A percentile compares a stretch with the other conserved stretches of the same genome.
Conservation (phyloP, 1,284 basidiomycete genomes). For the Anthracocystis setariae region DNA sequence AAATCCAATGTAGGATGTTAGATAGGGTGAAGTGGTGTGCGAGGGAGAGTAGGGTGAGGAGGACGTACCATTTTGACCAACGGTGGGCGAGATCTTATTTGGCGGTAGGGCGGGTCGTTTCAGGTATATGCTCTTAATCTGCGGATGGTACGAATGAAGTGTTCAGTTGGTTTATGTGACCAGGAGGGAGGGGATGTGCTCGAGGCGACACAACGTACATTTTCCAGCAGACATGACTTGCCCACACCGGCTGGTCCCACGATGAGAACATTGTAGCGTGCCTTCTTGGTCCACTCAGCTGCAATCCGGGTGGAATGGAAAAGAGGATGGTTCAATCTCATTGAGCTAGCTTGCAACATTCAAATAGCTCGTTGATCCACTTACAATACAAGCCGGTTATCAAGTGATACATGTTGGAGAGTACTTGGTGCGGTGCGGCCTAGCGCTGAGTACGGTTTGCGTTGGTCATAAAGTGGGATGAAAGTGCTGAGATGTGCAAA, state of each 20-base stretch:
- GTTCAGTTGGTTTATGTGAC: not conserved
- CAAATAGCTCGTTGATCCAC: not conserved
- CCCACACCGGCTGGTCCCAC: conserved; percentile 50
- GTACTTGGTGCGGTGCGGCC: not conserved
- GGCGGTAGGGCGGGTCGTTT: conserved; percentile 37
- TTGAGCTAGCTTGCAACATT: not conserved
- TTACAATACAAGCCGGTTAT: conserved; percentile 37
- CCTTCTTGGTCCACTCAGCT: conserved; percentile 51
- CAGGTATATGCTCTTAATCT: conserved; percentile 39
- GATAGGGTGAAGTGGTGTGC: not conserved
- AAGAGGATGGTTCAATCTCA: too few relatives aligned
- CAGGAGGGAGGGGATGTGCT: not conserved
- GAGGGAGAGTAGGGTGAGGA: not conserved
- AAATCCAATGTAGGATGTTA: not conserved
- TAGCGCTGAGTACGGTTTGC: too few relatives aligned
- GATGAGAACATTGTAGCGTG: conserved; percentile 49
- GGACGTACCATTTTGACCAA: conserved; percentile 49
- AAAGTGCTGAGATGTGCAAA: too few relatives aligned
- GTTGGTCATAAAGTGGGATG: too few relatives aligned
- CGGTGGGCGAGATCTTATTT: conserved; percentile 47
- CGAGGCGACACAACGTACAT: not conserved
- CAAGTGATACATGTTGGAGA: conserved; percentile 39
- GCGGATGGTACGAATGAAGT: not conserved
- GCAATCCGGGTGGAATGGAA: too few relatives aligned
- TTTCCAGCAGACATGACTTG: conserved; percentile 56